Percentiles rank a stretch among this genome's conserved stretches.
Evolutionary conservation across 768 basidiomycete genomes (phyloP).

Genomic region (Suillus plorans): DNA sequence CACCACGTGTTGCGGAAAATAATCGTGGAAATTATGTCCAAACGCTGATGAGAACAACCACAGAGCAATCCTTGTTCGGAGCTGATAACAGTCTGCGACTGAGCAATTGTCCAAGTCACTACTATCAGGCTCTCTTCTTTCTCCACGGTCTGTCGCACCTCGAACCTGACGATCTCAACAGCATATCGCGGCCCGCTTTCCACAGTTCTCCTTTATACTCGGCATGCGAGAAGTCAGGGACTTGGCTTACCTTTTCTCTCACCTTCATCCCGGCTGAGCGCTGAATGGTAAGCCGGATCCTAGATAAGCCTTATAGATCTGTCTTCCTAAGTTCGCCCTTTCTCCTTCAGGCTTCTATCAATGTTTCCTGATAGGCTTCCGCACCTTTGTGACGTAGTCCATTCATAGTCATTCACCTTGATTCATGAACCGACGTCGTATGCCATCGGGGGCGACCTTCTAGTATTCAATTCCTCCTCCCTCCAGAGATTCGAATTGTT

Average conservation of each 20-base stretch:
- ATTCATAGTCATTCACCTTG: background rate
- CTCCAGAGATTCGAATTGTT: background rate
- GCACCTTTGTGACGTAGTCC: background rate
- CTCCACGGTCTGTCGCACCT: too few species aligned
- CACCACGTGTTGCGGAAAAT: slow-evolving; percentile 12
- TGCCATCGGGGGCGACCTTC: background rate
- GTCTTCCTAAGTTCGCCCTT: background rate
- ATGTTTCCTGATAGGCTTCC: background rate
- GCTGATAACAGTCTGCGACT: background rate
- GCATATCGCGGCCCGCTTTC: background rate
- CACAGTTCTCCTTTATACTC: background rate
- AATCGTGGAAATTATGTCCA: slow-evolving; percentile 21
- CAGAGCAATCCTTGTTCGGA: background rate
- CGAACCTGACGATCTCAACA: background rate
- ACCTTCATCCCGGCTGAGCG: slow-evolving; percentile 11
- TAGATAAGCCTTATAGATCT: slow-evolving; percentile 4
- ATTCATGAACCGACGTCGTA: too few species aligned
- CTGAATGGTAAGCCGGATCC: slow-evolving; percentile 1
- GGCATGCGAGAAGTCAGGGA: background rate
- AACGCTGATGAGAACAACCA: background rate
- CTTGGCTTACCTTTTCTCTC: slow-evolving; percentile 2
- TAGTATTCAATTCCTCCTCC: background rate
- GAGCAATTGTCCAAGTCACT: background rate
- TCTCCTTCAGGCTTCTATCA: background rate
- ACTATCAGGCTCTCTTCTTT: background rate